phyloP scores from a whole-genome alignment of 2,329 filamentous ascomycete genomes.

The Sporothrix protearum region DNA sequence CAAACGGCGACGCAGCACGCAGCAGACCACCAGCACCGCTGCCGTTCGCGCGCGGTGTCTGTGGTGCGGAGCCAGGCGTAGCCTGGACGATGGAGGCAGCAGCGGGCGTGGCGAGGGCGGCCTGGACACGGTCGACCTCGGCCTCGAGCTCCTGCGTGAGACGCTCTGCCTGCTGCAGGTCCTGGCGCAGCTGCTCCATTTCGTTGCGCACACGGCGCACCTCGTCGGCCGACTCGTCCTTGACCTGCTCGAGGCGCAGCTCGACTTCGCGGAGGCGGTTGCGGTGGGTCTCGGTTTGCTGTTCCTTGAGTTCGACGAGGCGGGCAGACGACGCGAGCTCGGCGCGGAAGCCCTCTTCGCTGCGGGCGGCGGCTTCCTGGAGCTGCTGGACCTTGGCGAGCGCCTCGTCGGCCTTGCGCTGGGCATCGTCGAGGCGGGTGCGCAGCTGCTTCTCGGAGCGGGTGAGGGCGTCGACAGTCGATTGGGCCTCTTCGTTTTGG shows the following conservation, averaged over 20 bases:
- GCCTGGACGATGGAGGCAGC: constrained; percentile 24
- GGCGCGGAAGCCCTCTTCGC: constrained; percentile 81
- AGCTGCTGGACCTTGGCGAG: constrained; percentile 79
- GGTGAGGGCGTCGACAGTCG: constrained; percentile 71
- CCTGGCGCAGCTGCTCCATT: constrained; percentile 52
- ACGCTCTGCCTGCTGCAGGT: constrained; percentile 46
- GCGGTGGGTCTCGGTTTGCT: constrained; percentile 69
- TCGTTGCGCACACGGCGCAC: constrained; percentile 54
- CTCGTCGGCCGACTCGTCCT: constrained; percentile 63
- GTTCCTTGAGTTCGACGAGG: constrained; percentile 76
- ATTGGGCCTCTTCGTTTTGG: constrained; percentile 77
- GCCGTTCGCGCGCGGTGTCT: constrained; percentile 56
- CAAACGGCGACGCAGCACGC: constrained; percentile 59
- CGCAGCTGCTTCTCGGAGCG: constrained; percentile 77
- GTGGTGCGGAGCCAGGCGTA: constrained; percentile 49
- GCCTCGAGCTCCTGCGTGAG: constrained; percentile 49
- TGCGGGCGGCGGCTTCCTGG: constrained; percentile 74
- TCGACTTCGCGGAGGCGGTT: constrained; percentile 68
- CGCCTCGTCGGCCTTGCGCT: constrained; percentile 81
- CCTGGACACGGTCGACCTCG: constrained; percentile 53
- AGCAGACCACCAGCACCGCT: constrained; percentile 41
- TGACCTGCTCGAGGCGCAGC: constrained; percentile 57
- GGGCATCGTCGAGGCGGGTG: constrained; percentile 75
- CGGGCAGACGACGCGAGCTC: constrained; percentile 79
- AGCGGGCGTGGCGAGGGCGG: constrained; percentile 41